Base-by-base conservation (phyloP, 108 stramenopile genomes). In the Cylindrotheca fusiformis region DNA sequence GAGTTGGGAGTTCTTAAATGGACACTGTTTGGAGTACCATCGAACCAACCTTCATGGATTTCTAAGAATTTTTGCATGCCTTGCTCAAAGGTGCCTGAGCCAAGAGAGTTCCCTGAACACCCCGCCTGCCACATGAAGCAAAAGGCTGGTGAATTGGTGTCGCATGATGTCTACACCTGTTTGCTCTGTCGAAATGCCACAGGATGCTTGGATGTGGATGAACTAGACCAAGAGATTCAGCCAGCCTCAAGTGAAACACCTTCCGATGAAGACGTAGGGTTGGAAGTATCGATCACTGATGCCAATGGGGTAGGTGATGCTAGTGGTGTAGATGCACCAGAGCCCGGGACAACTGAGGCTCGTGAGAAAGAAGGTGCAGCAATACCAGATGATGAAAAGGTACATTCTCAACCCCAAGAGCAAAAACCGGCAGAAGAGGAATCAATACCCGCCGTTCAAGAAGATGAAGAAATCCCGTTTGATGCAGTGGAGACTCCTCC, bases 1-100 rank as follows among this genome's bases (percentile, higher is more conserved):
- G 84, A 88, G 68, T 65, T 93, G 21, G 91, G 91, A 8, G 55
- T 80, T 24, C 72, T 93, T 18, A 87, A 87, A 57, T 80, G 88
- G 78, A 68, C 79, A 18, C 46, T 93, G 23, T 87, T 78, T 66
- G 91, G 88, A n/a, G 78, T 90, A 12, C 65, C 84, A 22, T 45
- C 79, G 24, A 81, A 78, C 48, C 87, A 86, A 57, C 80, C 80
- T 4, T 74, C 77, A 19, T 77, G 76, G 63, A 75, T 80, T 45
- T 63, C 74, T 10, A 78, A 77, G 32, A 74, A 60, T 22, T 72
- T 30, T 26, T 92, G 91, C 54, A 72, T 88, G 74, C 91, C 91
- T 19, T 92, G 87, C 65, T 55, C 75, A 1, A 64, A 31, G 19
- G 24, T 32, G 21, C 23, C 58, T 45, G 69, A 45, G 44, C 47